These are phyloP conservation scores for Glycine latifolia DNA, from an alignment of 306 rosid genomes.

Conservation along the genomic window DNA sequence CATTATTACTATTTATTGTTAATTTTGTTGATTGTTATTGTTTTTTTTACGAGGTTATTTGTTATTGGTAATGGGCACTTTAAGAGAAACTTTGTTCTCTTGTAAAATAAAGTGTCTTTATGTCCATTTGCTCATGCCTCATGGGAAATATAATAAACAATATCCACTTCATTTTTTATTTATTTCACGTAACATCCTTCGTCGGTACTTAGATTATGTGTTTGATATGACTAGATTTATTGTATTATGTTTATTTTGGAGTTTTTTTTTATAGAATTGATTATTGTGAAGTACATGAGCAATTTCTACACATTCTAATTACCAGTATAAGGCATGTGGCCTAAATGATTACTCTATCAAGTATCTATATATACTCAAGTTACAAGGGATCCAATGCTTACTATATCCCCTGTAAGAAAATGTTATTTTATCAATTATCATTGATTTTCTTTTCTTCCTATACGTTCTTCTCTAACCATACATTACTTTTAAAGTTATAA, in stretches of 20 bases:
- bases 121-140: constrained; percentile 18
- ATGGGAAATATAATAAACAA: neutral
- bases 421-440: no score
- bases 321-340: no score
- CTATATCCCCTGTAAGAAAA: no score
- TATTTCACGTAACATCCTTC: constrained; percentile 9
- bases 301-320: neutral
- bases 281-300: neutral
- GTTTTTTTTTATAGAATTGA: neutral
- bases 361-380: no score
- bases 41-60: no score
- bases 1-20: no score
- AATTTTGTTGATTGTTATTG: neutral
- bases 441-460: no score
- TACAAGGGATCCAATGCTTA: no score
- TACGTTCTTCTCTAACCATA: no score
- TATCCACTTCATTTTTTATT: neutral
- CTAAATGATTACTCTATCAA: no score
- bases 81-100: constrained; percentile 40
- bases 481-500: no score
- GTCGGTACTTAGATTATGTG: neutral
- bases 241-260: neutral
- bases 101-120: constrained; percentile 32
- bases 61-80: constrained; percentile 8
- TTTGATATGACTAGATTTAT: constrained; percentile 7